Base-by-base conservation (phyloP, 192 early-diverging fungal genomes). In the Coemansia sp. region DNA sequence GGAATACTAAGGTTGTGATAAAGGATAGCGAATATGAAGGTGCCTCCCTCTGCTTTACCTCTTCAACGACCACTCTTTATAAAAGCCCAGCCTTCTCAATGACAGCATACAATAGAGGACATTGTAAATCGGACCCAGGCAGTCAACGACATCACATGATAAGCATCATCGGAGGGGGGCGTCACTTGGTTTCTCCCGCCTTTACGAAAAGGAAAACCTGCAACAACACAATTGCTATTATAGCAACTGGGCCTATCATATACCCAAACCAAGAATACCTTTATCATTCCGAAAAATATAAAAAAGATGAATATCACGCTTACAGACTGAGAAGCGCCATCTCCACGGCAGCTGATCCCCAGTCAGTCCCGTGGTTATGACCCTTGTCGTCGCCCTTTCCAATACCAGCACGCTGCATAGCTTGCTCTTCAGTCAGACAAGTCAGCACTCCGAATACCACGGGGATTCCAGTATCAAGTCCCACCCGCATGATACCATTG, bases 391-490 rank as follows among this genome's bases (percentile, higher is more conserved):
- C 70, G 37, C 84, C 89, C 5, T 51, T 65, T 9, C 85, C 80
- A 53, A 89, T 73, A 1, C 94, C 96, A 5, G 95, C 89, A 32
- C 98, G 84, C 69, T 86, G 86, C 80, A 91, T 85, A 0, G 95
- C 97, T 86, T 99, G 98, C 10, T 95, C 90, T 50, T 99, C 98
- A 39, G 78, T 92, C 62, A 98, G 82, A 73, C 95, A 98, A 10
- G 98, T 97, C 64, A 99, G 76, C 23, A 99, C 94, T 19, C 98
- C 98, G 85, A 99, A 98, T 62, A 99, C 88, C 45, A 93, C 91
- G 51, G 98, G 98, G 2, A 92, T 85, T 9, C 87, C 86, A 0
- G 90, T 87, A 58, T 98, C 95, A 44, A 99, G 78, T 4, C 94
- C 92, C 25, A 99, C 97, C n/a, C 91, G 85, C 95, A 98, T 99